Percentiles rank a stretch among this genome's conserved stretches.
Conservation (phyloP, 2,329 filamentous ascomycete species). For the Penicillium freii region DNA sequence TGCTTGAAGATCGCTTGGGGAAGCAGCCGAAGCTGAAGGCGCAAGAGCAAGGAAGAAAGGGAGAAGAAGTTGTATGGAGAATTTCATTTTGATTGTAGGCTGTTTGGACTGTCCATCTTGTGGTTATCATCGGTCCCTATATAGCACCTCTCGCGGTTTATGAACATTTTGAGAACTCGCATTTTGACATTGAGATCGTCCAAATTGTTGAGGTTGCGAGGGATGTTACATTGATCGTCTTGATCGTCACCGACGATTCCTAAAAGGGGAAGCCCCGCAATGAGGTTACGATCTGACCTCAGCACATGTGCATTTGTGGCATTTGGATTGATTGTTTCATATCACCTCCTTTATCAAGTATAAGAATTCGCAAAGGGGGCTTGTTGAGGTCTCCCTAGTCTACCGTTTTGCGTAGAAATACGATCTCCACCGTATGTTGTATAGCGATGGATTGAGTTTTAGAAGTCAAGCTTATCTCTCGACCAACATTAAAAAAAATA, state of each 20-base stretch:
- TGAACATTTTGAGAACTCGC: not conserved
- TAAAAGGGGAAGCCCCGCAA: not conserved
- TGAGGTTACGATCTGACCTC: conserved; percentile 8
- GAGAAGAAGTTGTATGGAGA: conserved; percentile 1
- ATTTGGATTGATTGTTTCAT: not conserved
- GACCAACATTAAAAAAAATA: not conserved
- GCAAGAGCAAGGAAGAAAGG: not conserved
- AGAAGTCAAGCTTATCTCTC: not conserved
- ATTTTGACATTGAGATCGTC: not conserved
- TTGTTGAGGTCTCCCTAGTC: not conserved
- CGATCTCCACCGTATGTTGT: not conserved
- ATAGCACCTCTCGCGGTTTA: not conserved
- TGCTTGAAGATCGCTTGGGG: conserved; percentile 6
- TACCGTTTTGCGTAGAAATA: too few relatives aligned
- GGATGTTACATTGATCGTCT: conserved; percentile 17
- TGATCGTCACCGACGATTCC: conserved; percentile 9
- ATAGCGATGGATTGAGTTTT: not conserved
- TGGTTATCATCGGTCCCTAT: not conserved
- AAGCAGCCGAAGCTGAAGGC: not conserved
- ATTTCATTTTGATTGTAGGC: conserved; percentile 5
- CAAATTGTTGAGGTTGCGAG: not conserved
- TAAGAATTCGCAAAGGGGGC: not conserved
- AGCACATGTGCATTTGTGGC: not conserved
- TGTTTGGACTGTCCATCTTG: not conserved
- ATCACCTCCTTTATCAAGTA: not conserved